Percentiles rank a stretch among this genome's conserved stretches.
phyloP scores from a whole-genome alignment of 441 rosid genomes.

The Aleurites moluccanus region DNA sequence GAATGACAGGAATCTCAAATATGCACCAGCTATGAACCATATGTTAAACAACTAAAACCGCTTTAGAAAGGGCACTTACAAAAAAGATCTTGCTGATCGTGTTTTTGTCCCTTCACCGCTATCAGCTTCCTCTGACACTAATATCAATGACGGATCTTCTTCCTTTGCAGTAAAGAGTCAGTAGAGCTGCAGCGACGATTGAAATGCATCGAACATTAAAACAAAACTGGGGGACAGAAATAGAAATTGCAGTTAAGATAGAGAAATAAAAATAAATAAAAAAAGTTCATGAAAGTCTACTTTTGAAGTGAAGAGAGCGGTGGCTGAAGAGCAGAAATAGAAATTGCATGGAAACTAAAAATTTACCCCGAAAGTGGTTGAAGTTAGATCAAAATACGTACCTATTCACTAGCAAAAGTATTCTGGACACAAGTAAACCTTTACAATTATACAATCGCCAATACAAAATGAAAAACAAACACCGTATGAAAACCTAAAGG shows the following conservation, averaged over 20 bases:
- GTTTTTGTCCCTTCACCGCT: neutral
- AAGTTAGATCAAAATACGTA: neutral
- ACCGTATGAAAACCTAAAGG: neutral
- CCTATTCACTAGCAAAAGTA: neutral
- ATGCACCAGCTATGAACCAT: too few species aligned
- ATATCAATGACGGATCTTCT: neutral
- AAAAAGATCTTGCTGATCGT: neutral
- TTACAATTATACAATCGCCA: neutral
- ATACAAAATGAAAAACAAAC: neutral
- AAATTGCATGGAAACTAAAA: neutral
- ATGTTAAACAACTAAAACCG: too few species aligned
- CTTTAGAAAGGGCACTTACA: too few species aligned
- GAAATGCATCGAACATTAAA: neutral
- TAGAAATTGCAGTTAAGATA: neutral
- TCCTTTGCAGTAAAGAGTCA: neutral
- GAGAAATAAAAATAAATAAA: too few species aligned
- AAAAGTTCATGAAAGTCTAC: too few species aligned
- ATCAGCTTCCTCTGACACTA: constrained; percentile 9
- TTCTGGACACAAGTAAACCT: neutral
- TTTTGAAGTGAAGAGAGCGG: too few species aligned
- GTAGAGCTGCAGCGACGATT: neutral
- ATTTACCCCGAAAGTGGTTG: neutral
- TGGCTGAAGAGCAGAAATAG: too few species aligned
- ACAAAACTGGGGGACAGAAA: too few species aligned
- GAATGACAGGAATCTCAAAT: too few species aligned